These are phyloP conservation scores for Croton laevigatus DNA, from an alignment of 441 rosid genomes.

Conservation along the genomic window DNA sequence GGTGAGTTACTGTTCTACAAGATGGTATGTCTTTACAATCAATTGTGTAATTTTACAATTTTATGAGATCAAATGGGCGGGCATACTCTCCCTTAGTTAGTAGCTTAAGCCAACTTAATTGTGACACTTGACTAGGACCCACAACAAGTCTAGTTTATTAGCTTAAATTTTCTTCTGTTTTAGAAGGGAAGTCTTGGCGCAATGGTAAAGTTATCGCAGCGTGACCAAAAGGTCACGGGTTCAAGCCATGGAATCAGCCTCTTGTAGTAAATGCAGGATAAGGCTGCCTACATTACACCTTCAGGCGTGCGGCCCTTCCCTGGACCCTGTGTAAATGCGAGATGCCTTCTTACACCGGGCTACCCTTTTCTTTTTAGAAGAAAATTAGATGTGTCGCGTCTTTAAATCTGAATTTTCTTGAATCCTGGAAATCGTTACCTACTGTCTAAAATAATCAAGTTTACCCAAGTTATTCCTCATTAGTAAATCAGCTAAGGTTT, in stretches of 20 bases:
- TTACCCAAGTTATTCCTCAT: not conserved
- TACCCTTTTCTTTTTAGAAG: too few relatives aligned
- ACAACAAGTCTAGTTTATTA: not conserved
- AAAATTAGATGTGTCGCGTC: not conserved
- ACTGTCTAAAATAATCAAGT: not conserved
- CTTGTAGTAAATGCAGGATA: too few relatives aligned
- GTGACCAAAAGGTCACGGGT: too few relatives aligned
- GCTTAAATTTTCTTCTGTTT: not conserved
- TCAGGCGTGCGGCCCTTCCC: too few relatives aligned
- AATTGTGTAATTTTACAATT: not conserved
- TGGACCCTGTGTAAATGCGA: too few relatives aligned
- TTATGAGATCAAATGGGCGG: not conserved
- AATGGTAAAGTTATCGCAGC: too few relatives aligned
- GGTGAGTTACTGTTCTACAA: not conserved
- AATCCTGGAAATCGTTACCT: not conserved
- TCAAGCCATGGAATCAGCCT: too few relatives aligned
- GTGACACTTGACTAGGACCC: not conserved
- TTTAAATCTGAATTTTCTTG: not conserved
- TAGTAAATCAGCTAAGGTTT: not conserved
- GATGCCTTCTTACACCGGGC: too few relatives aligned
- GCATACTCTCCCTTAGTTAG: not conserved
- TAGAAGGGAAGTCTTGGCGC: too few relatives aligned
- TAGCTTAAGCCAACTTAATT: not conserved
- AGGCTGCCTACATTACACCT: too few relatives aligned
- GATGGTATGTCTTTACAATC: not conserved